Evolutionary conservation across 2,329 filamentous ascomycete species (phyloP).

Genomic region (Alternaria metachromatica): DNA sequence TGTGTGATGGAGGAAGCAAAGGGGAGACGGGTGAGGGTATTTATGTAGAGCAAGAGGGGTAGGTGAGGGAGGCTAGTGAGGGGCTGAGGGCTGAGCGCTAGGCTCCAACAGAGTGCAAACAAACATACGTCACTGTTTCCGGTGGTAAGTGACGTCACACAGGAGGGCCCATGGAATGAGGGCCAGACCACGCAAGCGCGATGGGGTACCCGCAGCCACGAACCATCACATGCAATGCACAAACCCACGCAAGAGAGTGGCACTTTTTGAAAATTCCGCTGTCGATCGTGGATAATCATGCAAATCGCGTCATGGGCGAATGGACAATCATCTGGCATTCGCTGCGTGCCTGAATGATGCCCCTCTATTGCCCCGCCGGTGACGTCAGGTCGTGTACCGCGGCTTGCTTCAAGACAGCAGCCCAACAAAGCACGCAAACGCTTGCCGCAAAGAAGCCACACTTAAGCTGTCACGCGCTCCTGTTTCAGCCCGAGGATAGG

Average conservation of each 20-base stretch:
- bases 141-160: slow-evolving; percentile 5
- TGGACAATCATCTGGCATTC: slow-evolving; percentile 6
- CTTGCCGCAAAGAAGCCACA: slow-evolving; percentile 6
- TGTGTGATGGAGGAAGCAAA: slow-evolving; percentile 21
- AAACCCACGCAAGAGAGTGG: slow-evolving; percentile 9
- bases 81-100: slow-evolving; percentile 2
- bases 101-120: slow-evolving; percentile 3
- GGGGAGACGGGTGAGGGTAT: slow-evolving; percentile 14
- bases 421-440: slow-evolving; percentile 15
- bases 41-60: slow-evolving; percentile 22
- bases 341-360: slow-evolving; percentile 12
- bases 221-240: slow-evolving; percentile 7
- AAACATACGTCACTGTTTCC: slow-evolving; percentile 2
- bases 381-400: slow-evolving; percentile 6
- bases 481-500: slow-evolving; percentile 4
- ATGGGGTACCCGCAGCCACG: slow-evolving; percentile 1
- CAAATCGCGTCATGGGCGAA: slow-evolving; percentile 16
- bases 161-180: slow-evolving; percentile 2
- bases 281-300: slow-evolving; percentile 23
- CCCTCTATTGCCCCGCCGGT: slow-evolving; percentile 12
- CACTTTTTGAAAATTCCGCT: slow-evolving; percentile 15
- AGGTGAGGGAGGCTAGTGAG: slow-evolving; percentile 1
- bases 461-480: slow-evolving; percentile 15
- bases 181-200: slow-evolving; percentile 8
- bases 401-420: slow-evolving; percentile 1